Conservation (phyloP, 768 basidiomycete species). For the Suillus hirtellus region DNA sequence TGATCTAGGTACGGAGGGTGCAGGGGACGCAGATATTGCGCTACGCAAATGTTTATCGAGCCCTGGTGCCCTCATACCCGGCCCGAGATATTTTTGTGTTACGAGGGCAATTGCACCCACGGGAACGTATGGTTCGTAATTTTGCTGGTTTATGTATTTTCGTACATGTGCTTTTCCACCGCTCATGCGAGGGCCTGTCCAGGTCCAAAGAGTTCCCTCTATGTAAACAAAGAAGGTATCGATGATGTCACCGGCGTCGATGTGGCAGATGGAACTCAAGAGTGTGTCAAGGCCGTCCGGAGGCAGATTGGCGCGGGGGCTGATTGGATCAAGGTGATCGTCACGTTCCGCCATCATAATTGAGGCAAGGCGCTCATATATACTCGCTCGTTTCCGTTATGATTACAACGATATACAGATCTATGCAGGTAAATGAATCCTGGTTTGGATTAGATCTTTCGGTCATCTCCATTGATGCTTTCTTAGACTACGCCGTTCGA, state of each 20-base stretch:
- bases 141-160: constrained; percentile 8
- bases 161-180: constrained; percentile 10
- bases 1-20: constrained; percentile 70
- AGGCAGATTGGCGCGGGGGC: constrained; percentile 65
- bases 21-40: constrained; percentile 58
- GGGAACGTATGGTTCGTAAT: constrained; percentile 54
- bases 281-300: constrained; percentile 54
- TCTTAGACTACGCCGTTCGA: constrained; percentile 53
- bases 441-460: constrained; percentile 10
- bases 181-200: not conserved
- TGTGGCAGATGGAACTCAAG: constrained; percentile 56
- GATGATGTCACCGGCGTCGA: constrained; percentile 61
- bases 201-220: constrained; percentile 56
- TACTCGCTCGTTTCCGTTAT: constrained; percentile 12
- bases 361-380: not conserved
- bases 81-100: constrained; percentile 63
- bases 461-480: constrained; percentile 16
- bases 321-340: constrained; percentile 64
- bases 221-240: constrained; percentile 49
- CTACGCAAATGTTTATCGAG: constrained; percentile 56
- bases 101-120: constrained; percentile 60
- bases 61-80: constrained; percentile 50
- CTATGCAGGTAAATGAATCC: constrained; percentile 45
- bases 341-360: not conserved
- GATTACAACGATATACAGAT: constrained; percentile 36